Evolutionary conservation across 2,329 filamentous ascomycete genomes (phyloP).

Genomic region (Calonectria ilicicola): DNA sequence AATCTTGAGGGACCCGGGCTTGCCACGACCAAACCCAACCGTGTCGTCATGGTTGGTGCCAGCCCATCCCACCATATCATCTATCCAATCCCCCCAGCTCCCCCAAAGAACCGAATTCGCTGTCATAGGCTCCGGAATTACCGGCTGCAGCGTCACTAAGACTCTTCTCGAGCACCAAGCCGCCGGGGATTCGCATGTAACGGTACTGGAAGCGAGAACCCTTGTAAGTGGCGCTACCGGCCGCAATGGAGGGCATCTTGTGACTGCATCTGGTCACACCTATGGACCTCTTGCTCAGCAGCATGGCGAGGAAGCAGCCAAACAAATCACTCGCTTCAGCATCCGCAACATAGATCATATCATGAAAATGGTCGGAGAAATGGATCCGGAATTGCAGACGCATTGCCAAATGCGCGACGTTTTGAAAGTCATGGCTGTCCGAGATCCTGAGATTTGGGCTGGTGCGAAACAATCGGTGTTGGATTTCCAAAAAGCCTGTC

Average conservation of each 20-base stretch:
- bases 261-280: slow-evolving; percentile 50
- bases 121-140: slow-evolving; percentile 48
- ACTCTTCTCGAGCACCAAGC: slow-evolving; percentile 34
- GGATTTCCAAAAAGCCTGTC: slow-evolving; percentile 29
- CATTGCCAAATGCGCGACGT: slow-evolving; percentile 34
- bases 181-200: slow-evolving; percentile 19
- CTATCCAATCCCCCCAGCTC: slow-evolving; percentile 36
- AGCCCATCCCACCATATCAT: slow-evolving; percentile 34
- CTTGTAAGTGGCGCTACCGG: slow-evolving; percentile 47
- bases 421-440: slow-evolving; percentile 35
- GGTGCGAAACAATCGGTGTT: slow-evolving; percentile 30
- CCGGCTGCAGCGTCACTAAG: slow-evolving; percentile 43
- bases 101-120: slow-evolving; percentile 36
- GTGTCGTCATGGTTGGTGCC: slow-evolving; percentile 43
- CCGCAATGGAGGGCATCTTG: slow-evolving; percentile 45
- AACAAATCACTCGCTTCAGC: slow-evolving; percentile 55
- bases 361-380: slow-evolving; percentile 31
- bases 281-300: slow-evolving; percentile 46
- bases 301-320: slow-evolving; percentile 50
- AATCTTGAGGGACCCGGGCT: slow-evolving; percentile 34
- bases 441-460: slow-evolving; percentile 32
- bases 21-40: slow-evolving; percentile 40
- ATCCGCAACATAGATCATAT: slow-evolving; percentile 49
- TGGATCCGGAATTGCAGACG: slow-evolving; percentile 26
- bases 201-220: slow-evolving; percentile 44